These are phyloP conservation scores for Betula pendula DNA, from an alignment of 306 rosid genomes.

Conservation along the genomic window DNA sequence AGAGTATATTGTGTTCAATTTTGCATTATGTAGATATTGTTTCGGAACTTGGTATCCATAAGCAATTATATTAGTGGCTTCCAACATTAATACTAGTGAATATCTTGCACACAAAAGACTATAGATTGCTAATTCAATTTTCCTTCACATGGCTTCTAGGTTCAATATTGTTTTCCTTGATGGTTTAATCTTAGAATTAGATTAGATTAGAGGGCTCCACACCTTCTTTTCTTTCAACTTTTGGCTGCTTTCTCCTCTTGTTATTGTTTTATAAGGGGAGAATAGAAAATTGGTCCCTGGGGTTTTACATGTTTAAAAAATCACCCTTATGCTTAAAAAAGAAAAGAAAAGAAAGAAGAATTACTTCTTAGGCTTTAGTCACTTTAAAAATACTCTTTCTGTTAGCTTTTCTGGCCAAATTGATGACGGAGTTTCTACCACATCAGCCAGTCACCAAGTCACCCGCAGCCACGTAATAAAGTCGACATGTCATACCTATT, in stretches of 20 bases:
- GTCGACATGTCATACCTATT: too few species aligned
- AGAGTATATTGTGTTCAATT: not conserved
- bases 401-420: too few species aligned
- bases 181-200: not conserved
- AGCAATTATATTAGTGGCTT: not conserved
- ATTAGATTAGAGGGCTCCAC: not conserved
- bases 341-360: too few species aligned
- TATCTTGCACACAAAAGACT: not conserved
- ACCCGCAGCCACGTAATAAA: too few species aligned
- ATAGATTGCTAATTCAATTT: not conserved
- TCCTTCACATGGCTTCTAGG: not conserved
- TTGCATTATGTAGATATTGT: not conserved
- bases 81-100: not conserved
- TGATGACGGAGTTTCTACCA: too few species aligned
- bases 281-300: too few species aligned
- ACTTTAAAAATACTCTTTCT: too few species aligned
- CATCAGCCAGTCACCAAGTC: too few species aligned
- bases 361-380: too few species aligned
- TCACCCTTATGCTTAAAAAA: too few species aligned
- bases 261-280: not conserved
- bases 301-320: too few species aligned
- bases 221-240: not conserved
- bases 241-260: not conserved
- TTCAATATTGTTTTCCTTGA: not conserved
- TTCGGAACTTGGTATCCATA: not conserved